Percentiles rank a stretch among this genome's conserved stretches.
Evolutionary conservation across 345 rosid genomes (phyloP).

Genomic region (Eucalyptus regnans): DNA sequence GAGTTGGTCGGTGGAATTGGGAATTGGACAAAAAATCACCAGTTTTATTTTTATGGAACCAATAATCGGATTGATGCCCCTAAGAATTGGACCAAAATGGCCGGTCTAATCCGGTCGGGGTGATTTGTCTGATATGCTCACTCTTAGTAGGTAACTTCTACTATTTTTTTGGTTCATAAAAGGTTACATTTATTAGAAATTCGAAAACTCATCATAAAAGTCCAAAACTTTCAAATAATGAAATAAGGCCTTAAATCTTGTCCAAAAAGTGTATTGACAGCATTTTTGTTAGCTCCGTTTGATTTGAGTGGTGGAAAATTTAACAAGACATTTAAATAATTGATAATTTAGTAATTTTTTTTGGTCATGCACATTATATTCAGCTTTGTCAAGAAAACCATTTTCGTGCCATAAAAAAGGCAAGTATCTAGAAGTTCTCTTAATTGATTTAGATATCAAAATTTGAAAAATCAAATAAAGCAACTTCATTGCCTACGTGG

Average conservation of each 20-base stretch:
- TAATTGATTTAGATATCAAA: neutral
- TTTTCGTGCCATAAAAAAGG: neutral
- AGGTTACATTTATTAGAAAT: neutral
- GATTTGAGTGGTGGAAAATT: neutral
- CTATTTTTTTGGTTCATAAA: neutral
- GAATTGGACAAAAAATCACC: accelerated
- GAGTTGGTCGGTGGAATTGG: accelerated
- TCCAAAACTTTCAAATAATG: neutral
- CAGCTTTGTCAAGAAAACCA: neutral
- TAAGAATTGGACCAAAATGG: too few species aligned
- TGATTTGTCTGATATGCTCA: accelerated
- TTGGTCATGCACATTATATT: neutral
- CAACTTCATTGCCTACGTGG: neutral
- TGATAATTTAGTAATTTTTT: neutral
- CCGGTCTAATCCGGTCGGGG: accelerated
- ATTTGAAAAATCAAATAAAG: neutral
- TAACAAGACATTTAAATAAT: neutral
- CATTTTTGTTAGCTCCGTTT: neutral
- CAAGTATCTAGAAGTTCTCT: neutral
- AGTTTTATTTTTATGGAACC: too few species aligned
- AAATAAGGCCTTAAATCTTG: neutral
- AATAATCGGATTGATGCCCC: accelerated
- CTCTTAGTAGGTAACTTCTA: neutral
- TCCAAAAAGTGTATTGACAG: neutral
- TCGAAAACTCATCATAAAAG: accelerated